Evolutionary conservation across 108 stramenopile genomes (phyloP).

Genomic region (Skeletonema tropicum): DNA sequence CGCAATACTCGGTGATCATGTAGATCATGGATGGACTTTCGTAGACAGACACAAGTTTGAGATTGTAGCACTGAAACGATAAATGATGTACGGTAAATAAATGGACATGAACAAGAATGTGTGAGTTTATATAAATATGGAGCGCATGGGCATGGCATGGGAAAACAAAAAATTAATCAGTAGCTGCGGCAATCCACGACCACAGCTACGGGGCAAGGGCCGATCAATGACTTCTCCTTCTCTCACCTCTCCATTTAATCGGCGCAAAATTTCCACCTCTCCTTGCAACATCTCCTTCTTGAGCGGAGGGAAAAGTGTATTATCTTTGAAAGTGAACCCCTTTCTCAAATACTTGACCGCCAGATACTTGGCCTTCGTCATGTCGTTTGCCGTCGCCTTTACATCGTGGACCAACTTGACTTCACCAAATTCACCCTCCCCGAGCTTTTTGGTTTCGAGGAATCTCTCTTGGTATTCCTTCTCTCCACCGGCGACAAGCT

Average conservation of each 20-base stretch:
- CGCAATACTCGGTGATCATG: conserved; percentile 78
- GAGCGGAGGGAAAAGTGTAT: conserved; percentile 73
- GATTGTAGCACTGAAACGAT: conserved; percentile 29
- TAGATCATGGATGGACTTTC: conserved; percentile 66
- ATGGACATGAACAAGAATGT: too few relatives aligned
- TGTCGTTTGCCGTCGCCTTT: conserved; percentile 2
- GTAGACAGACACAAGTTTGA: conserved; percentile 62
- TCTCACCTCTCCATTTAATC: conserved; percentile 48
- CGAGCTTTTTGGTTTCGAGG: conserved; percentile 66
- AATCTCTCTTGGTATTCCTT: conserved; percentile 70
- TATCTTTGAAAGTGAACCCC: conserved; percentile 82
- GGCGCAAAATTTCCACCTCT: conserved; percentile 77
- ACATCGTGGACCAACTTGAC: conserved; percentile 81
- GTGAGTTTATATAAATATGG: neutral
- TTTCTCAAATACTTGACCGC: conserved; percentile 80
- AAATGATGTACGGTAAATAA: too few relatives aligned
- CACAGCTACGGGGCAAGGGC: too few relatives aligned
- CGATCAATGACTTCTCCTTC: neutral
- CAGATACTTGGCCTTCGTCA: conserved; percentile 22
- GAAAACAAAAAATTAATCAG: too few relatives aligned
- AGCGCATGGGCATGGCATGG: too few relatives aligned
- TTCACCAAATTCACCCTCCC: conserved; percentile 82
- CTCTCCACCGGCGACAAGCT: conserved; percentile 55
- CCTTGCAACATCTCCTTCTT: conserved; percentile 66
- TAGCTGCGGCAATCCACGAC: too few relatives aligned